These are phyloP conservation scores for Ehretia macrophylla DNA, from an alignment of 257 asterid species.

Conservation along the genomic window DNA sequence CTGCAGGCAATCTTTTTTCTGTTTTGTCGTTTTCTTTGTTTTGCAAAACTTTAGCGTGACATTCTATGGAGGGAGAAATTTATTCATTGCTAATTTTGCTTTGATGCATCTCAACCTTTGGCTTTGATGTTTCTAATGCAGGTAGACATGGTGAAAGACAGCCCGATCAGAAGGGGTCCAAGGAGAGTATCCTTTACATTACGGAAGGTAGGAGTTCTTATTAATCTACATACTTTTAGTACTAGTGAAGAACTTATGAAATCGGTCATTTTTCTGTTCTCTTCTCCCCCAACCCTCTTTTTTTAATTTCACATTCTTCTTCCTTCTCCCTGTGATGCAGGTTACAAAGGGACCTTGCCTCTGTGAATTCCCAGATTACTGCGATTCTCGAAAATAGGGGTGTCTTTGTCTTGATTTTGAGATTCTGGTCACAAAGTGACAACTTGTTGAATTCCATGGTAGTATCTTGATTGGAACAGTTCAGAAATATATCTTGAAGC, in stretches of 20 bases:
- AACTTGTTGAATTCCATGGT: not conserved
- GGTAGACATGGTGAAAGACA: slow-evolving; percentile 78
- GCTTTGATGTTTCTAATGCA: slow-evolving; percentile 21
- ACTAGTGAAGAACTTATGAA: no score
- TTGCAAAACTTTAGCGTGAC: no score
- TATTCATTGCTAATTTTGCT: no score
- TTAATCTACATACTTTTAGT: no score
- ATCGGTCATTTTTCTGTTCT: not conserved
- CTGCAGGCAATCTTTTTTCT: no score
- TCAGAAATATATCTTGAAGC: no score
- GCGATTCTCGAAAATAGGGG: slow-evolving; percentile 66
- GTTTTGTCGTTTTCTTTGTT: no score
- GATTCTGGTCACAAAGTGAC: not conserved
- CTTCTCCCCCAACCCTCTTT: not conserved
- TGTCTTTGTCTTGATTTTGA: not conserved
- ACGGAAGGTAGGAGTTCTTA: slow-evolving; percentile 69
- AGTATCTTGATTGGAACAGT: no score
- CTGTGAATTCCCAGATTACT: slow-evolving; percentile 63
- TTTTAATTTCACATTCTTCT: not conserved
- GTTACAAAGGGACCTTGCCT: slow-evolving; percentile 61
- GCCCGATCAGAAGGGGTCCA: slow-evolving; percentile 55
- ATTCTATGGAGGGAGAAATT: no score
- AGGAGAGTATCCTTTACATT: slow-evolving; percentile 92
- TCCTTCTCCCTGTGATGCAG: slow-evolving; percentile 33
- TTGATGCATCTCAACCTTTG: not conserved